Percentiles rank a stretch among this genome's conserved stretches.
Conservation (phyloP, 169 alveolate genomes). For the Plasmodium ovale region DNA sequence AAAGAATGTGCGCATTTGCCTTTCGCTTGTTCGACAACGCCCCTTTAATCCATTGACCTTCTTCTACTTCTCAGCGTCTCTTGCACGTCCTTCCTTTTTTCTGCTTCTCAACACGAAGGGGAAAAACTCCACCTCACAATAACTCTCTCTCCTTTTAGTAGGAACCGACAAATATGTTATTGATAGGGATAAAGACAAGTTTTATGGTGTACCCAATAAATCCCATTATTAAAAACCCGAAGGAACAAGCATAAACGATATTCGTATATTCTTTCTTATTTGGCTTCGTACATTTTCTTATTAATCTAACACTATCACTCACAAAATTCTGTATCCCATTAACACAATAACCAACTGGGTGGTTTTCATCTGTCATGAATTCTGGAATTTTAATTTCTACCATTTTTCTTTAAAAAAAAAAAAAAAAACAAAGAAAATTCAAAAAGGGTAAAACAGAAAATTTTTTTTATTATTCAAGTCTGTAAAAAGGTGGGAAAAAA, state of each 20-base stretch:
- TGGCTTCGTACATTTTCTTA: slow-evolving; percentile 95
- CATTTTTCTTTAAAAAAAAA: slow-evolving; percentile 12
- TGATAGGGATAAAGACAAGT: slow-evolving; percentile 95
- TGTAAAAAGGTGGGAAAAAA: no score
- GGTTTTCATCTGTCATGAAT: slow-evolving; percentile 84
- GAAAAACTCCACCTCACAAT: no score
- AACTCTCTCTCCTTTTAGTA: slow-evolving; percentile 14
- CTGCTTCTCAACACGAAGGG: background rate
- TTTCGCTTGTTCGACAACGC: background rate
- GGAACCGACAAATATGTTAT: slow-evolving; percentile 92
- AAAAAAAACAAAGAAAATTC: background rate
- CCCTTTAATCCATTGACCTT: background rate
- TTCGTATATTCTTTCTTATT: slow-evolving; percentile 92
- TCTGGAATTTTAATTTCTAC: slow-evolving; percentile 72
- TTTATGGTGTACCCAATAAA: slow-evolving; percentile 95
- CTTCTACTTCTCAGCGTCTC: background rate
- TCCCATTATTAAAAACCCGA: slow-evolving; percentile 96
- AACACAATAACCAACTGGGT: slow-evolving; percentile 88
- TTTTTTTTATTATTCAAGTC: no score
- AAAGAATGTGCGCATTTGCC: background rate
- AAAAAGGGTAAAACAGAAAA: background rate
- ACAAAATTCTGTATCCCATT: slow-evolving; percentile 89
- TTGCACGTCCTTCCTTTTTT: background rate
- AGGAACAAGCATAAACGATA: slow-evolving; percentile 92
- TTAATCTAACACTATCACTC: slow-evolving; percentile 92